Evolutionary conservation across 257 asterid species (phyloP).

Genomic region (Anisodus tanguticus): DNA sequence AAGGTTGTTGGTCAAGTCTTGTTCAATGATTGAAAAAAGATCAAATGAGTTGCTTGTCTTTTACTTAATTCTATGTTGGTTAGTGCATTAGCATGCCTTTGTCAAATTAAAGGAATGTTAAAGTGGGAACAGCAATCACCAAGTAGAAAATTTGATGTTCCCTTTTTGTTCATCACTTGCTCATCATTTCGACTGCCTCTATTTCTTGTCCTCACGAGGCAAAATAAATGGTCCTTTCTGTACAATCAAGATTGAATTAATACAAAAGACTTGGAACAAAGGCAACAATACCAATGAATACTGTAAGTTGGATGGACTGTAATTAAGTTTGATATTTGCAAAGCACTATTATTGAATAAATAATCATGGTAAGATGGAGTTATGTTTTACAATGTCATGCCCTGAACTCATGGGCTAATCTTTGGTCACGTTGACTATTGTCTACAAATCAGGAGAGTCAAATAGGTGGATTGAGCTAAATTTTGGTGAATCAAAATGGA

Average conservation of each 20-base stretch:
- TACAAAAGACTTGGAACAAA: conserved; percentile 6
- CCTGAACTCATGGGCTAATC: neutral
- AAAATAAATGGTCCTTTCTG: neutral
- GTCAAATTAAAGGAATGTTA: conserved; percentile 2
- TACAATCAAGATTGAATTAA: conserved; percentile 15
- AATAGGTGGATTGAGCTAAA: no score
- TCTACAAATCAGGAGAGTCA: no score
- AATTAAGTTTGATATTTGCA: neutral
- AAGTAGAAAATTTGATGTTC: conserved; percentile 26
- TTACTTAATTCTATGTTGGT: conserved; percentile 23
- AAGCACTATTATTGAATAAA: neutral
- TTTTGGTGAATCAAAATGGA: no score
- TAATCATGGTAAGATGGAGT: neutral
- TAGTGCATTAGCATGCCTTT: neutral
- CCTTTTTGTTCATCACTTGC: conserved; percentile 29
- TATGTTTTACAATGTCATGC: neutral
- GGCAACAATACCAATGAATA: neutral
- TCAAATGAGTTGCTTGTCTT: conserved; percentile 36
- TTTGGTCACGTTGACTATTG: neutral
- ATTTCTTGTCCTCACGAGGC: conserved; percentile 30
- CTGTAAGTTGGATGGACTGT: neutral
- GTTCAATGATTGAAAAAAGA: conserved; percentile 33
- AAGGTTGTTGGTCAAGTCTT: conserved; percentile 4
- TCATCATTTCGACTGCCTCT: conserved; percentile 32
- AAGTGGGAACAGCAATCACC: neutral